phyloP scores from a whole-genome alignment of 495 filamentous ascomycete species.

The Penicillium lividum region DNA sequence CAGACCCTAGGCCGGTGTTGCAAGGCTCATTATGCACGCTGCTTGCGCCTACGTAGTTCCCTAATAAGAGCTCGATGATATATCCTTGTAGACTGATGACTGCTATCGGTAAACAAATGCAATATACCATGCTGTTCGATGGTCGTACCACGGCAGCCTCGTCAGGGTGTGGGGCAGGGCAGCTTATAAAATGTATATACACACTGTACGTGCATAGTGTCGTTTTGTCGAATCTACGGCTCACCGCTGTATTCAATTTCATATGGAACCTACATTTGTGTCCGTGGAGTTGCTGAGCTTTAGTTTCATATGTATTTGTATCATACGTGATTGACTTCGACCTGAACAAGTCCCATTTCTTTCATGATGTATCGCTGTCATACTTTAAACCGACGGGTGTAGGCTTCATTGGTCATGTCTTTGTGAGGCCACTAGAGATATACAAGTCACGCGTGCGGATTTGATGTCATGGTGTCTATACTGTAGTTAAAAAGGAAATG shows the following conservation, averaged over 20 bases:
- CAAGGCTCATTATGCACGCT: conserved; percentile 1
- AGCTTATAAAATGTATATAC: background rate
- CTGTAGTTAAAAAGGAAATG: background rate
- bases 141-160: background rate
- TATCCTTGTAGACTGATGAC: conserved; percentile 1
- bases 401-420: background rate
- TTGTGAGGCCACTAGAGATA: background rate
- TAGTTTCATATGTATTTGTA: conserved; percentile 3
- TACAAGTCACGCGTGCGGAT: background rate
- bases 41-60: no score
- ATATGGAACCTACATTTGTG: background rate
- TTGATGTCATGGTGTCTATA: background rate
- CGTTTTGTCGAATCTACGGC: conserved; percentile 1
- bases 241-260: background rate
- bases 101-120: background rate
- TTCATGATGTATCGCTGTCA: conserved; percentile 1
- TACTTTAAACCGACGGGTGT: background rate
- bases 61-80: no score
- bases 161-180: background rate
- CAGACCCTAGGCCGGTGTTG: background rate
- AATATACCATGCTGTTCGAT: background rate
- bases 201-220: conserved; percentile 1
- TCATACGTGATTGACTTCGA: conserved; percentile 4
- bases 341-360: background rate
- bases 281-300: background rate